A percentile compares a stretch with the other conserved stretches of the same genome.
Evolutionary conservation across 139 green algal genomes (phyloP).

Genomic region (Chlamydomonas sphaeroides): DNA sequence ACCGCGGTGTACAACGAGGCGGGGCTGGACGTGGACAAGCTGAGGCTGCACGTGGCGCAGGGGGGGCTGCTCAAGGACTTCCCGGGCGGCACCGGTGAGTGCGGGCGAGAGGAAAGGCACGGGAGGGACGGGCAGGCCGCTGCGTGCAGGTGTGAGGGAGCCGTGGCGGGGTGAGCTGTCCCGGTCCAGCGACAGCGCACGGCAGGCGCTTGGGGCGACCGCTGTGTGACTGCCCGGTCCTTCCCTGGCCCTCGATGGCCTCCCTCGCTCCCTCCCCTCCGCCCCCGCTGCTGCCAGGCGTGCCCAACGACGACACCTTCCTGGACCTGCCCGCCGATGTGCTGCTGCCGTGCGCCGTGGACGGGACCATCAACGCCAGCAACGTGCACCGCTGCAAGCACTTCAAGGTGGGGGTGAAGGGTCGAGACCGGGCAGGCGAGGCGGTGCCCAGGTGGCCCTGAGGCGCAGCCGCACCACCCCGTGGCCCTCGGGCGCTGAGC

Average conservation of each 20-base stretch:
- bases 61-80: slow-evolving; percentile 67
- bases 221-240: too few relatives aligned
- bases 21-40: slow-evolving; percentile 78
- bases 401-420: slow-evolving; percentile 11
- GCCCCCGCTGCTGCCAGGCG: not conserved
- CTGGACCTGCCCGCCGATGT: slow-evolving; percentile 85
- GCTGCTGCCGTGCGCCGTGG: slow-evolving; percentile 83
- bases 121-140: too few relatives aligned
- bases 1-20: slow-evolving; percentile 69
- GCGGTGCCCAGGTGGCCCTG: too few relatives aligned
- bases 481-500: too few relatives aligned
- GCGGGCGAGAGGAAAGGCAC: too few relatives aligned
- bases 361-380: slow-evolving; percentile 66
- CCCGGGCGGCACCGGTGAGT: slow-evolving; percentile 45
- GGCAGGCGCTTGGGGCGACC: too few relatives aligned
- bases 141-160: too few relatives aligned
- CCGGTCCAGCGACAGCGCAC: too few relatives aligned
- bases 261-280: too few relatives aligned
- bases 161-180: too few relatives aligned
- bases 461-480: too few relatives aligned
- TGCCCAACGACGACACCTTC: slow-evolving; percentile 46
- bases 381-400: slow-evolving; percentile 23
- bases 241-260: too few relatives aligned
- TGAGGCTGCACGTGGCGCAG: slow-evolving; percentile 68
- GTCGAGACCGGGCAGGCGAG: not conserved